Base-by-base conservation (phyloP, 2,329 filamentous ascomycete species). In the Curvularia verruculosa region DNA sequence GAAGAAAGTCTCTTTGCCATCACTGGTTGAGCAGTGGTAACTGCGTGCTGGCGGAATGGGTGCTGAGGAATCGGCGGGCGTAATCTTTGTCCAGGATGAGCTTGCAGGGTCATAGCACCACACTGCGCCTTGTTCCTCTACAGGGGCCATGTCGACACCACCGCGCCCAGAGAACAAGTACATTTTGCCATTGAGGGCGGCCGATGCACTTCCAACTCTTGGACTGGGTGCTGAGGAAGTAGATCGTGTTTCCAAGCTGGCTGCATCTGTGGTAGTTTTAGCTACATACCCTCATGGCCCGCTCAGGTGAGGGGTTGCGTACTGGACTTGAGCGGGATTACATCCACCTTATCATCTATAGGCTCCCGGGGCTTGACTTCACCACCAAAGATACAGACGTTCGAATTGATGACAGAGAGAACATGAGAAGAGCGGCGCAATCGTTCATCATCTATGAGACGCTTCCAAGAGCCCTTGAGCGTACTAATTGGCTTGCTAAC, bases 131-230 rank as follows among this genome's bases (percentile, higher is more conserved):
- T 80, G 74, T 69, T 96, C 92, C 50, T 93, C 85, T 10, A 96
- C 80, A 0, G 90, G 86, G 1, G 84, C 79, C 84, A 90, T 88
- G 26, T 85, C 86, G 3, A 82, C 77, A 0, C 89, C 89, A 31
- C 89, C 88, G 43, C 90, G 87, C 9, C 92, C 92, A 46, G 91
- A 92, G 75, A 93, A 96, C 40, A 96, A 63, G 76, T 94, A 94
- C 67, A 96, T 87, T 21, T 86, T 87, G 43, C 84, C 83, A 56
- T 87, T 83, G 56, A 95, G 84, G 1, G 86, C 83, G 12, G 88
- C 84, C 0, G 88, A 85, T 31, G 91, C 88, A 64, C 91, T 85
- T 19, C 92, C 92, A 2, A 93, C 85, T 19, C 92, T 85, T 2
- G 90, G 82, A 1, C 81, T 76, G 0, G 91, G 91, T 0, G 89